Evolutionary conservation across 202 grass and related monocot genomes (phyloP), one percentile per base, ranked within the genome.

Genomic region (Bolboschoenoplectus hybrid): DNA sequence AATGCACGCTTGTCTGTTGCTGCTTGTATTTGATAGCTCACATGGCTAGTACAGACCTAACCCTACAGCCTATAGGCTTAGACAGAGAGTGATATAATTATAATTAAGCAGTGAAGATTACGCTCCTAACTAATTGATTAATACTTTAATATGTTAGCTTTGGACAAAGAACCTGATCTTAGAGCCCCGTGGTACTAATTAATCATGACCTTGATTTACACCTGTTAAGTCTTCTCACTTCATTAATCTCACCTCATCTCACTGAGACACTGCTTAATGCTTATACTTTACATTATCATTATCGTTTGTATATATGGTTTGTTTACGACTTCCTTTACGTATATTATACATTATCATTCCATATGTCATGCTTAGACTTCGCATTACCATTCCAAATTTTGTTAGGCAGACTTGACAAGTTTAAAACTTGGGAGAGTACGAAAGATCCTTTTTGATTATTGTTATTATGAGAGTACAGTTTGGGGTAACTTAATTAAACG

Each of bases 1-100:
- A 43, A 83, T 74, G 60, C 45, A 67, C 55, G 82, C 82, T 67
- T 90, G 82, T 67, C 67, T 81, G 68, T 79, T 82, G 73, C 88
- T 89, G 60, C 13, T 52, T 58, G 13, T 16, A 16, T 58, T 57
- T 9, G 40, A 6, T 68, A 41, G 63, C 32, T 84, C 81, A 84
- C 81, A 84, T 70, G 81, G 81, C 47, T 56, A 57, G 75, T 41
- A 70, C 46, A 57, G 63, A 68, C 81, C 63, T 70, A 40, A 40
- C 62, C 26, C 26, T 26, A 26, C 26, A 26, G 26, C 26, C 41
- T 70, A 52, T 13, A 57, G 46, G 52, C 66, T 32, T 40, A 39
- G 3, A 6, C 16, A 26, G 26, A 26, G 2, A 36, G 7, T 71
- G 36, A 38, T 35, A 82, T 82, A 64, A 82, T 68, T 35, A 82